These are phyloP conservation scores for Xylariaceae sp. DNA, from an alignment of 2,329 filamentous ascomycete species.

Conservation along the genomic window DNA sequence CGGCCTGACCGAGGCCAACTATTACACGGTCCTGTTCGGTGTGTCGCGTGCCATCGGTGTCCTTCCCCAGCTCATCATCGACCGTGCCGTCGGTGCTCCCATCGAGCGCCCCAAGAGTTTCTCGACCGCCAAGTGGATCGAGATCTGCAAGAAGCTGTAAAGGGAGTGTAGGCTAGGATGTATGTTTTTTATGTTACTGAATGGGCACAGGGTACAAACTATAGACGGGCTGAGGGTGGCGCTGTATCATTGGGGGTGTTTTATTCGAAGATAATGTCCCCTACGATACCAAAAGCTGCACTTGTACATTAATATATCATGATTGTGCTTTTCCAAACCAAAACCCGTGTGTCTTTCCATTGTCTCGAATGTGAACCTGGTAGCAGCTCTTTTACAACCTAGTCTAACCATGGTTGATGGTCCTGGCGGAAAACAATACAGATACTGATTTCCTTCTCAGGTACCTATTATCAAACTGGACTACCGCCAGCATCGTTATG, in stretches of 20 bases:
- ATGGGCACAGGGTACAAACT: conserved; percentile 27
- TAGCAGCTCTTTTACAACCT: no score
- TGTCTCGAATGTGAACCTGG: no score
- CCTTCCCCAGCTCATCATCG: conserved; percentile 98
- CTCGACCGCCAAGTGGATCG: conserved; percentile 93
- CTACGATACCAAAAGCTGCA: conserved; percentile 31
- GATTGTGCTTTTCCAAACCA: conserved; percentile 24
- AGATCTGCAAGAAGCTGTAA: conserved; percentile 91
- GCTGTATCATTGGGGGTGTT: conserved; percentile 26
- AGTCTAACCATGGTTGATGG: no score
- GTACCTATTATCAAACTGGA: no score
- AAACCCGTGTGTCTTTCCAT: no score
- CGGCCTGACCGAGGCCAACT: conserved; percentile 96
- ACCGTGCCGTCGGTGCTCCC: conserved; percentile 91
- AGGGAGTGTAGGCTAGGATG: conserved; percentile 19
- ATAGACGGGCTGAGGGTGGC: conserved; percentile 29
- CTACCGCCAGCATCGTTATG: no score
- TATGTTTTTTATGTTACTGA: conserved; percentile 19
- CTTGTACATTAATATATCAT: conserved; percentile 31
- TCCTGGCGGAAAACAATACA: no score
- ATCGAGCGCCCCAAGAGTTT: conserved; percentile 99
- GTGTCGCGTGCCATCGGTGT: conserved; percentile 97
- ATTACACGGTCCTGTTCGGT: conserved; percentile 99
- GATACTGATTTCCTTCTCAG: no score
- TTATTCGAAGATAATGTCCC: conserved; percentile 27